Evolutionary conservation across 805 yeast species (phyloP).

Genomic region (Candida odintsovae): DNA sequence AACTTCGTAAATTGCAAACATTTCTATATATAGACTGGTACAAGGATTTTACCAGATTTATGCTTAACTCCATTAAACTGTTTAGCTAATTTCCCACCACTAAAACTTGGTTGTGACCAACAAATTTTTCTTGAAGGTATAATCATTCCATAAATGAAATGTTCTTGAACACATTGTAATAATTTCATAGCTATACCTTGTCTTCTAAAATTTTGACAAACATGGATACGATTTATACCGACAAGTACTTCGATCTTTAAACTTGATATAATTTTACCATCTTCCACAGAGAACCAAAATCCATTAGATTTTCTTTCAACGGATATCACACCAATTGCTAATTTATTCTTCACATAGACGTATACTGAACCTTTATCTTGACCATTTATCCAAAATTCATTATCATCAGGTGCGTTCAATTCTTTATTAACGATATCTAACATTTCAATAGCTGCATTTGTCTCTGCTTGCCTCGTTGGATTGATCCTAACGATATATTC

Average conservation of each 20-base stretch:
- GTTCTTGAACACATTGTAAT: conserved; percentile 35
- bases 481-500: conserved; percentile 33
- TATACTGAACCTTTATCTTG: conserved; percentile 39
- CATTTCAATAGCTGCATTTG: conserved; percentile 31
- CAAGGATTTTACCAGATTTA: conserved; percentile 41
- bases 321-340: conserved; percentile 52
- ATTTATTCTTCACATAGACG: conserved; percentile 37
- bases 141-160: conserved; percentile 44
- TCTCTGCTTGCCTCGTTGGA: conserved; percentile 27
- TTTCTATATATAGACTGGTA: conserved; percentile 41
- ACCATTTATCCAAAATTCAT: conserved; percentile 32
- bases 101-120: conserved; percentile 69
- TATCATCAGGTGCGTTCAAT: conserved; percentile 53
- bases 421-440: conserved; percentile 53
- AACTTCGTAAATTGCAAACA: not conserved
- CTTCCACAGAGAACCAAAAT: conserved; percentile 54
- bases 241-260: conserved; percentile 34
- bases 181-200: conserved; percentile 43
- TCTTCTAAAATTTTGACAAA: conserved; percentile 39
- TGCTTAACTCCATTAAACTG: conserved; percentile 52
- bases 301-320: conserved; percentile 43
- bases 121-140: conserved; percentile 43
- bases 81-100: conserved; percentile 56
- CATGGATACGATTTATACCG: conserved; percentile 48
- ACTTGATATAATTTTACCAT: conserved; percentile 44